These are phyloP conservation scores for Talaromyces verruculosus DNA, from an alignment of 2,329 filamentous ascomycete species.

Conservation along the genomic window DNA sequence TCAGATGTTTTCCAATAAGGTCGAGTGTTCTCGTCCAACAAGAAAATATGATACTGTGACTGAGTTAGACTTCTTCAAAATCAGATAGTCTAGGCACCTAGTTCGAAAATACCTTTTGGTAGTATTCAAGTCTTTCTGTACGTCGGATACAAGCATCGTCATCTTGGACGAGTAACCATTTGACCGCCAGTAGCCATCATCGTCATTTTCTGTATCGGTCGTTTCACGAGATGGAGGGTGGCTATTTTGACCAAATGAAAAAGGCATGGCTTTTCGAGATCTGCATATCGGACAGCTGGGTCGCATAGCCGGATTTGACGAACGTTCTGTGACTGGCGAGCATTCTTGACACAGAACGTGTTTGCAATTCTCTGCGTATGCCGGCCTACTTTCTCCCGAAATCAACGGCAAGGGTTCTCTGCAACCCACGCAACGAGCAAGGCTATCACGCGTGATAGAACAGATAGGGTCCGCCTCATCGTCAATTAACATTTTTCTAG, in stretches of 20 bases:
- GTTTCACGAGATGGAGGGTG: background rate
- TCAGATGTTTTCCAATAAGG: conserved; percentile 31
- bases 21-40: conserved; percentile 49
- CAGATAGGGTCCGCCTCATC: conserved; percentile 25
- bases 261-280: conserved; percentile 27
- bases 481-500: conserved; percentile 36
- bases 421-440: conserved; percentile 36
- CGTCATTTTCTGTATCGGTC: background rate
- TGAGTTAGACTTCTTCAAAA: background rate
- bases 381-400: conserved; percentile 27
- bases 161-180: conserved; percentile 38
- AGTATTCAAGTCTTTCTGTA: conserved; percentile 28
- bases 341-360: conserved; percentile 34
- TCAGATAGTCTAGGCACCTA: background rate
- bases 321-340: background rate
- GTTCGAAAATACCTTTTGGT: conserved; percentile 31
- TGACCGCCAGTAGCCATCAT: conserved; percentile 26
- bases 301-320: background rate
- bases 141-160: conserved; percentile 34
- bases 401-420: conserved; percentile 29
- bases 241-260: conserved; percentile 24
- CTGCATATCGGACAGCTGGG: conserved; percentile 22
- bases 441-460: conserved; percentile 29
- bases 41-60: conserved; percentile 48
- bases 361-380: conserved; percentile 29